These are phyloP conservation scores for Tetramitus jugosus DNA, from an alignment of 208 protist species.

Conservation along the genomic window DNA sequence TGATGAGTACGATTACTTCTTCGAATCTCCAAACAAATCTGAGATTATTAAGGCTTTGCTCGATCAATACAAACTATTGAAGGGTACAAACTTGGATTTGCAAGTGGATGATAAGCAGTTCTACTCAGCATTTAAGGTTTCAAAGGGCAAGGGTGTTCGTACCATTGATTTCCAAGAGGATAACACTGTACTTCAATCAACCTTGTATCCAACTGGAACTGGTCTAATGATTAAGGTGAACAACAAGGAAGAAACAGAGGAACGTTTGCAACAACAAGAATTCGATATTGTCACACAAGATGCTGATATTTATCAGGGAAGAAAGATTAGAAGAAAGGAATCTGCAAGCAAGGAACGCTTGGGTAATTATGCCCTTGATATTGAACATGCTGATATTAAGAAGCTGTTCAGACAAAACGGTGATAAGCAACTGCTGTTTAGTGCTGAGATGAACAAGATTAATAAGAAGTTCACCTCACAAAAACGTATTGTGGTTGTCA, in stretches of 20 bases:
- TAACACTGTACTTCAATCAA: neutral
- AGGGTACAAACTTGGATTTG: neutral
- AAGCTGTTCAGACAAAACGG: neutral
- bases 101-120: constrained; percentile 13
- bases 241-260: neutral
- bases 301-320: neutral
- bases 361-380: neutral
- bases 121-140: neutral
- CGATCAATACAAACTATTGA: neutral
- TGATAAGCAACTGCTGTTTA: constrained; percentile 6
- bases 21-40: neutral
- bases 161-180: constrained; percentile 17
- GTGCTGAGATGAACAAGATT: neutral
- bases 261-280: neutral
- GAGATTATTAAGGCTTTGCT: constrained; percentile 14
- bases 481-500: constrained; percentile 15
- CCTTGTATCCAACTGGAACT: neutral
- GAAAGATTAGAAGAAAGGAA: constrained; percentile 11
- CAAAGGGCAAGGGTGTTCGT: neutral
- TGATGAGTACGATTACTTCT: constrained; percentile 14
- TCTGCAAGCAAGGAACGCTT: neutral
- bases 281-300: neutral
- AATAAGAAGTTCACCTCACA: constrained; percentile 1
- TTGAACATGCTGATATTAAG: neutral
- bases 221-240: neutral